phyloP scores from a whole-genome alignment of 495 filamentous ascomycete genomes.

The Hyaloscypha variabilis region DNA sequence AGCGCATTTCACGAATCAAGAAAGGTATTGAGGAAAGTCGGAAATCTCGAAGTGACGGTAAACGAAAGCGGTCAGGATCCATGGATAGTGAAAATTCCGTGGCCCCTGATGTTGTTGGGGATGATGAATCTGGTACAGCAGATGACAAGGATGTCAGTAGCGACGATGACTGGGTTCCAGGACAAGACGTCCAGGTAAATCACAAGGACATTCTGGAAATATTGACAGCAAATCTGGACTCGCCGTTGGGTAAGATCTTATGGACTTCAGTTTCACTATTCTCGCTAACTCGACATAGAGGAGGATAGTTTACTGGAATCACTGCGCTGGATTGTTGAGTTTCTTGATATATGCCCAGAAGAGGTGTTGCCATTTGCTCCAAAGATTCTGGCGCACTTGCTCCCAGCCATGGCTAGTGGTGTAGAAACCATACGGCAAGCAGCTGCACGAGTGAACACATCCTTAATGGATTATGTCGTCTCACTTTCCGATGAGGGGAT shows the following conservation, averaged over 20 bases:
- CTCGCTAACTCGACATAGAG: slow-evolving; percentile 48
- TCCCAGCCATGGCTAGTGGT: slow-evolving; percentile 92
- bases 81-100: slow-evolving; percentile 63
- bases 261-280: slow-evolving; percentile 15
- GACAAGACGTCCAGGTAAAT: slow-evolving; percentile 95
- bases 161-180: slow-evolving; percentile 95
- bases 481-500: slow-evolving; percentile 80
- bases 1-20: slow-evolving; percentile 88
- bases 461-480: slow-evolving; percentile 88
- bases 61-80: slow-evolving; percentile 63
- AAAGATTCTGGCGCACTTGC: slow-evolving; percentile 83
- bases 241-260: slow-evolving; percentile 64
- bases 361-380: slow-evolving; percentile 97
- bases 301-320: slow-evolving; percentile 91
- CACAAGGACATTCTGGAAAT: slow-evolving; percentile 91
- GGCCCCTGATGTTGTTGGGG: slow-evolving; percentile 31
- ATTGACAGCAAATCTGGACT: slow-evolving; percentile 86
- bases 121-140: slow-evolving; percentile 59
- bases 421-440: slow-evolving; percentile 86
- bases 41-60: slow-evolving; percentile 64
- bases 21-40: slow-evolving; percentile 88
- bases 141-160: slow-evolving; percentile 65
- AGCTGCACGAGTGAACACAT: slow-evolving; percentile 85
- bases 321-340: slow-evolving; percentile 92
- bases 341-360: slow-evolving; percentile 96